Conservation (phyloP, 495 filamentous ascomycete species). For the Neurospora tetrasperma region DNA sequence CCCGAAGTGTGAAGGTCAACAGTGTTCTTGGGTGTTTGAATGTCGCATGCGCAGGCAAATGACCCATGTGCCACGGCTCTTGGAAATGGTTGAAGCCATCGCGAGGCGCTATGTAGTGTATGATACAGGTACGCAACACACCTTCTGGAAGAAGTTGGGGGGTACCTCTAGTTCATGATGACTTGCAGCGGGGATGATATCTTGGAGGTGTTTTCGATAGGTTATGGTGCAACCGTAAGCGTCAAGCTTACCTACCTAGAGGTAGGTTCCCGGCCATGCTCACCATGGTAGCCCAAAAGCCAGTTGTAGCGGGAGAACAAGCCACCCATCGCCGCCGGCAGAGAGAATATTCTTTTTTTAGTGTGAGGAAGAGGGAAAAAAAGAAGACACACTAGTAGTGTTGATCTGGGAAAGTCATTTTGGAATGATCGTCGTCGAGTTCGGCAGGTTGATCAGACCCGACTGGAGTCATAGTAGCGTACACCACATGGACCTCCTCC, state of each 20-base stretch:
- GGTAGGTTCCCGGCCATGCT: not conserved
- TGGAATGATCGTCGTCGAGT: not conserved
- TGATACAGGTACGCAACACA: not conserved
- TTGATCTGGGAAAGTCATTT: not conserved
- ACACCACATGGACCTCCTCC: too few relatives aligned
- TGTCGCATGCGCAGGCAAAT: not conserved
- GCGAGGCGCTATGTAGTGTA: not conserved
- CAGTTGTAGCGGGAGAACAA: not conserved
- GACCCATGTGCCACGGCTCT: not conserved
- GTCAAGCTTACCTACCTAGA: not conserved
- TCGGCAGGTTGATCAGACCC: not conserved
- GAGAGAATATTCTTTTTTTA: not conserved
- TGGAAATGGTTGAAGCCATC: not conserved
- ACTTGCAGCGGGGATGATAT: not conserved
- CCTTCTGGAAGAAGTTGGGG: not conserved
- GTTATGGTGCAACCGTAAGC: not conserved
- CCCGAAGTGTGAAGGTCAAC: not conserved
- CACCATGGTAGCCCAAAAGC: not conserved
- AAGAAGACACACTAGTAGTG: not conserved
- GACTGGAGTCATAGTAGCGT: too few relatives aligned
- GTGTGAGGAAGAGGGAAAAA: not conserved
- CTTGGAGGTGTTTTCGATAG: not conserved
- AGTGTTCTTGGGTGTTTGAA: not conserved
- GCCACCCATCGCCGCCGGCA: not conserved
- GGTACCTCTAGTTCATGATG: not conserved